These are phyloP conservation scores for Fusarium globosum DNA, from an alignment of 2,329 filamentous ascomycete species.

Conservation along the genomic window DNA sequence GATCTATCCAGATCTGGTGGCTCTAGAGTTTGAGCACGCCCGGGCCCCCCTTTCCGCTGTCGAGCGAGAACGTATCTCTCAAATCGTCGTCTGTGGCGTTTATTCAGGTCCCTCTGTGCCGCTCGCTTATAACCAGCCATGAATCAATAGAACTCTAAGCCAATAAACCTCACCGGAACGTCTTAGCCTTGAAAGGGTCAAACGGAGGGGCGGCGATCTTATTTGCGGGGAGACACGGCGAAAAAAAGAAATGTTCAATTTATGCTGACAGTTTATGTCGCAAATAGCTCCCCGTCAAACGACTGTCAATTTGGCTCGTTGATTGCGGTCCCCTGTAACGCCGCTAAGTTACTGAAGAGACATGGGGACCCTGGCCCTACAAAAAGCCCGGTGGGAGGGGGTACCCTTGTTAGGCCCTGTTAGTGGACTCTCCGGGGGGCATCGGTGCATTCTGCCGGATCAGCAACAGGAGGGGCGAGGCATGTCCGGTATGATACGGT, in stretches of 20 bases:
- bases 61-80: not conserved
- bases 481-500: not conserved
- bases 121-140: not conserved
- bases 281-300: not conserved
- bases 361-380: not conserved
- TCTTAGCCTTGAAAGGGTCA: not conserved
- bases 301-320: not conserved
- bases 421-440: not conserved
- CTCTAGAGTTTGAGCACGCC: not conserved
- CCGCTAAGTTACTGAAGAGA: not conserved
- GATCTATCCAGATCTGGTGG: conserved; percentile 2
- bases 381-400: not conserved
- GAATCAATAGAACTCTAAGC: not conserved
- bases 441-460: conserved; percentile 24
- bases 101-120: not conserved
- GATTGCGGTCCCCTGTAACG: not conserved
- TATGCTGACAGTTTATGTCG: not conserved
- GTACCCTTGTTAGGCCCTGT: not conserved
- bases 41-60: not conserved
- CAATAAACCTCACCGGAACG: not conserved
- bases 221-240: not conserved
- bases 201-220: not conserved
- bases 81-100: not conserved
- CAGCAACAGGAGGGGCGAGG: not conserved
- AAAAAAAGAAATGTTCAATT: not conserved